Evolutionary conservation across 2,329 filamentous ascomycete genomes (phyloP).

Genomic region (Fusarium domesticum): DNA sequence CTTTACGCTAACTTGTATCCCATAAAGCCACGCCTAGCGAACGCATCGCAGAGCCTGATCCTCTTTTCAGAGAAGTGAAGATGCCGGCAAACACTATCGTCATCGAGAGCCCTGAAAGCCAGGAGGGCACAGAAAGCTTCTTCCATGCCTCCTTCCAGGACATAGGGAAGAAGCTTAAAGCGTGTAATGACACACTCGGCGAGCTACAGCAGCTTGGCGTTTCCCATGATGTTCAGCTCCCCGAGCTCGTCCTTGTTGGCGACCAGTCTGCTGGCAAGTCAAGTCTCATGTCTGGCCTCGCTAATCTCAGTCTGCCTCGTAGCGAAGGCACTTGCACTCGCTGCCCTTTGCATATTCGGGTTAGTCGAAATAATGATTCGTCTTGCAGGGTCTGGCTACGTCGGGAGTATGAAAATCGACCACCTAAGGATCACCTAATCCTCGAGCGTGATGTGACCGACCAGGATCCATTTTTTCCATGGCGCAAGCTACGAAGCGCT

Average conservation of each 20-base stretch:
- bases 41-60: constrained; percentile 34
- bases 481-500: constrained; percentile 49
- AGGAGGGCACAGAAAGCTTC: constrained; percentile 36
- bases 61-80: constrained; percentile 39
- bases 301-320: constrained; percentile 69
- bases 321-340: constrained; percentile 72
- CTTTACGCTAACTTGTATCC: no score
- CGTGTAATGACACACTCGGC: constrained; percentile 62
- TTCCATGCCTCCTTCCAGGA: constrained; percentile 46
- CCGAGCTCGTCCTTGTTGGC: constrained; percentile 78
- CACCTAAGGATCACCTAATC: constrained; percentile 38
- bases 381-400: constrained; percentile 65
- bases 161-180: constrained; percentile 62
- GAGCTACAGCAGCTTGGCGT: constrained; percentile 71
- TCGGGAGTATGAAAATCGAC: constrained; percentile 59
- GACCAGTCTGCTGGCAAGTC: constrained; percentile 86
- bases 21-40: constrained; percentile 40
- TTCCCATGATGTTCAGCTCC: constrained; percentile 66
- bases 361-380: constrained; percentile 60
- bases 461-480: constrained; percentile 60
- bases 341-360: constrained; percentile 76
- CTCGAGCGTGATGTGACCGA: constrained; percentile 47
- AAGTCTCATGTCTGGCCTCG: constrained; percentile 61
- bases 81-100: constrained; percentile 24
- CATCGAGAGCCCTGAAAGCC: constrained; percentile 23